Base-by-base conservation (phyloP, 352 stramenopile species). In the Phytophthora multivora region DNA sequence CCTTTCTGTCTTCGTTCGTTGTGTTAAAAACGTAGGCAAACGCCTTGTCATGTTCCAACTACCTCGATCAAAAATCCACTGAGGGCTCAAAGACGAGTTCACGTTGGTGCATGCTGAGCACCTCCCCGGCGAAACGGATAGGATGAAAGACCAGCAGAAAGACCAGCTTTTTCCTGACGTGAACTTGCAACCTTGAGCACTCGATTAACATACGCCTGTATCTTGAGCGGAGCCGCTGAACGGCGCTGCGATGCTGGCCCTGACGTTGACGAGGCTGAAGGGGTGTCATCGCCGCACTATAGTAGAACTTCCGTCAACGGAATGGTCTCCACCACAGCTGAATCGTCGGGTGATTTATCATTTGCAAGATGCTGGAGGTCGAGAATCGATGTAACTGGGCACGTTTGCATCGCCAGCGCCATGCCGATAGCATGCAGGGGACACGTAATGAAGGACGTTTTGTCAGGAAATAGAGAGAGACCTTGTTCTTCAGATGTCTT, bases 111-210 rank as follows among this genome's bases (percentile, higher is more conserved):
- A 51, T 68, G 56, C 35, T 71, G 46, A 0, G 21, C 66, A 18
- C 56, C 47, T 11, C 55, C 60, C 16, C 65, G 56, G 0, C 50
- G 41, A 42, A 75, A 80, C 0, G 59, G 73, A 26, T 80, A 59
- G 0, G 67, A 71, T 0, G 51, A 66, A 23, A 75, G n/a, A 1
- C 19, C 16, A 28, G 51, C 45, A 0, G 35, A 10, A 3, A 75
- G 53, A 25, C 58, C 66, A 26, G 51, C 48, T 1, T 33, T 45
- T 28, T 28, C 3, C 25, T 28, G 25, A 28, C 25, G 25, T 28
- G 25, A 28, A 28, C 25, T 28, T 28, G 25, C 25, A 28, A 28
- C 25, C 25, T 28, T 28, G 25, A 28, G 25, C 2, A 28, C 25
- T 28, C 25, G 5, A 28, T 28, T 28, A 5, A 28, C 25, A 28